These are phyloP conservation scores for Fraxinus pennsylvanica DNA, from an alignment of 257 asterid genomes.

Conservation along the genomic window DNA sequence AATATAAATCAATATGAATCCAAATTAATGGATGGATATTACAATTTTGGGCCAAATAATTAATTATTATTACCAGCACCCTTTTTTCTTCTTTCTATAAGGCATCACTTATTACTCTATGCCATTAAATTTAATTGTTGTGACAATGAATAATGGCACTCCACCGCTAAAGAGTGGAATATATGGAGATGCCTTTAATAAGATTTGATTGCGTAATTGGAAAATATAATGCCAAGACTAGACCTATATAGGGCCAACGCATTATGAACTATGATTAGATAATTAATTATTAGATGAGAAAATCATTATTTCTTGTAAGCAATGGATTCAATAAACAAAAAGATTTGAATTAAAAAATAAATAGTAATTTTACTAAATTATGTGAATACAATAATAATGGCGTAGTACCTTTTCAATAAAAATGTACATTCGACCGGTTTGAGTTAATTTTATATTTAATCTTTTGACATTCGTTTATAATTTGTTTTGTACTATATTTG, in stretches of 20 bases:
- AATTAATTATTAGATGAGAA: slow-evolving; percentile 30
- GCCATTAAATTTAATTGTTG: background rate
- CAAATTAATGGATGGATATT: background rate
- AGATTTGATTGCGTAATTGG: slow-evolving; percentile 1
- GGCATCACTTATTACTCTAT: slow-evolving; percentile 3
- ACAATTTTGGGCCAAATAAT: background rate
- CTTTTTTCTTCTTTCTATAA: background rate
- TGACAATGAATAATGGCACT: slow-evolving; percentile 9
- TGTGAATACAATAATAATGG: background rate
- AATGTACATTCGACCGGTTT: too few species aligned
- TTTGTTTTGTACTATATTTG: too few species aligned
- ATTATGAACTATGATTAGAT: slow-evolving; percentile 38
- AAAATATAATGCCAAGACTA: slow-evolving; percentile 5
- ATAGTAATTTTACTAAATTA: background rate
- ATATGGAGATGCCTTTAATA: background rate
- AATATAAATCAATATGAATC: background rate
- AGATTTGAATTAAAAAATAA: background rate
- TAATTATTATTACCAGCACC: background rate
- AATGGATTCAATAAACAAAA: background rate
- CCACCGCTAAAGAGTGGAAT: slow-evolving; percentile 4
- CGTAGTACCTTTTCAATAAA: too few species aligned
- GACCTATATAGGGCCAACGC: slow-evolving; percentile 24
- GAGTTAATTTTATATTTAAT: too few species aligned
- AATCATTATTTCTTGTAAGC: background rate
- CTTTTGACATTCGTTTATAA: background rate